Evolutionary conservation across 129 eudicot species (phyloP).

Genomic region (Dittrichia graveolens): DNA sequence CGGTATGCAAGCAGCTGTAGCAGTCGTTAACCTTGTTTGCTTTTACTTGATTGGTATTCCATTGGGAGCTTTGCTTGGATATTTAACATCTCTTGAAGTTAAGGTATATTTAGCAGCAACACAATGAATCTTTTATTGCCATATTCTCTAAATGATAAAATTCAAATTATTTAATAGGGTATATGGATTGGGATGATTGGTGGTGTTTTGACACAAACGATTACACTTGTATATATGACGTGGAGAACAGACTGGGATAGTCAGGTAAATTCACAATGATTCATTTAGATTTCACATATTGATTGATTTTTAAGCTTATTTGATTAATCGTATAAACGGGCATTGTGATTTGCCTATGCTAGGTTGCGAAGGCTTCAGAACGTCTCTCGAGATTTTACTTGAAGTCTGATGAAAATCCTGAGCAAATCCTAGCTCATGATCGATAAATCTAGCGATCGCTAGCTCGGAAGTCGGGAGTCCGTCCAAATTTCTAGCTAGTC

Average conservation of each 20-base stretch:
- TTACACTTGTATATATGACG: conserved; percentile 45
- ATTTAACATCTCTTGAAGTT: conserved; percentile 54
- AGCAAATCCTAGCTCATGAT: conserved; percentile 3
- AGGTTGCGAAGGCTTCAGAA: conserved; percentile 46
- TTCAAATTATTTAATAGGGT: conserved; percentile 42
- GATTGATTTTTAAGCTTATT: background rate
- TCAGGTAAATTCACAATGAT: conserved; percentile 39
- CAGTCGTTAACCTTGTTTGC: conserved; percentile 54
- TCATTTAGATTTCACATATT: background rate
- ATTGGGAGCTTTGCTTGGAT: conserved; percentile 61
- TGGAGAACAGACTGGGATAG: conserved; percentile 71
- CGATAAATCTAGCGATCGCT: background rate
- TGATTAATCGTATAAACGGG: background rate
- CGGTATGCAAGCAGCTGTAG: conserved; percentile 62
- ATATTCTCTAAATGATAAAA: background rate
- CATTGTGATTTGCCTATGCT: background rate
- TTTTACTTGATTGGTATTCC: conserved; percentile 66
- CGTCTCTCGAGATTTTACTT: conserved; percentile 48
- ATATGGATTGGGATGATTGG: conserved; percentile 81
- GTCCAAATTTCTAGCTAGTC: background rate
- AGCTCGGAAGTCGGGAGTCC: background rate
- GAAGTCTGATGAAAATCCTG: conserved; percentile 25
- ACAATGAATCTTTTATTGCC: background rate
- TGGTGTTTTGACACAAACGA: conserved; percentile 52
- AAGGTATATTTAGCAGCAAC: conserved; percentile 39